Evolutionary conservation across 164 flowering plant species (phyloP), one percentile per base, ranked within the genome.

Genomic region (Warburgia ugandensis): DNA sequence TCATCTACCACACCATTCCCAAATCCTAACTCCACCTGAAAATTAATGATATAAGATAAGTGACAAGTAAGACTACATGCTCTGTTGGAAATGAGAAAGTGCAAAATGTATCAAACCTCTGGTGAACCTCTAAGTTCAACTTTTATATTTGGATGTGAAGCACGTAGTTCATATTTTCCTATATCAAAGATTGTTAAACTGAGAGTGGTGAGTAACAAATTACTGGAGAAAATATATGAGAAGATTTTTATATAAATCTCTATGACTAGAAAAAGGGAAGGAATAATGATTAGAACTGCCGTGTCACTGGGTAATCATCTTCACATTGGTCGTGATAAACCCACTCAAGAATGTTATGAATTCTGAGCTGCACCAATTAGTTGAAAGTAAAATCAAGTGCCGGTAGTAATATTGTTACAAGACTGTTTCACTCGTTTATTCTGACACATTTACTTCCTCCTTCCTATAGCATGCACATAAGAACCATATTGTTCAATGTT

Each of bases 1-100:
- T 89, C 97, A 56, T 81, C 81, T 35, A 83, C 70, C 21, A 61
- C 28, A 30, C 71, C 74, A 71, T 94, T 94, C 63, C 71, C 85
- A 68, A 94, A 94, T 2, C 97, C 99, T 60, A 89, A 45, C 57
- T 84, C 83, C 52, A 94, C 88, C 99, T 92, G 81, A 65, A 68
- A 43, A 30, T 19, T 16, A 44, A 21, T 44, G 10, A 29, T 21
- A 43, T 39, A 35, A 45, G 14, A 16, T 48, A 33, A 50, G 5
- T 38, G 12, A 44, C 47, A 38, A 10, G 27, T n/a, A n/a, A n/a
- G n/a, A n/a, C n/a, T n/a, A n/a, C n/a, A n/a, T n/a, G n/a, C n/a
- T n/a, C n/a, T n/a, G n/a, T n/a, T n/a, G n/a, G n/a, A n/a, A n/a
- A n/a, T n/a, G n/a, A n/a, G n/a, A n/a, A n/a, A n/a, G n/a, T n/a